Base-by-base conservation (phyloP, 2,329 filamentous ascomycete species). In the Neobulgaria alba region DNA sequence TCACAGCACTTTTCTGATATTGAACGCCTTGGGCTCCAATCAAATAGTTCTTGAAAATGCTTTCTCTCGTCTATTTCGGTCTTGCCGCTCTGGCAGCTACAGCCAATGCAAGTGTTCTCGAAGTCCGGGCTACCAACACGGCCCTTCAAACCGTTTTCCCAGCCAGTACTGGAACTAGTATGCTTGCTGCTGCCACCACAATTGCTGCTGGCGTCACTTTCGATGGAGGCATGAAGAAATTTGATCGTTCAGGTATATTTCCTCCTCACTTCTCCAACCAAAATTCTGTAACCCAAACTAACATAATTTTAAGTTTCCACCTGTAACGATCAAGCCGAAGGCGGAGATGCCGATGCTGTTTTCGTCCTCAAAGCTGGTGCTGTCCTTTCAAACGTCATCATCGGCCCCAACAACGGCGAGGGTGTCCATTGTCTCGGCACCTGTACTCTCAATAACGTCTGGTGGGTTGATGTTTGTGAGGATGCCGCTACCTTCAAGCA, bases 381-480 rank as follows among this genome's bases (percentile, higher is more conserved):
- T 20, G 69, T 63, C 16, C 58, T 74, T 16, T 66, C 63, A 48
- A 73, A 73, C 50, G 69, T 68, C 53, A 71, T 74, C 52, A 73
- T 73, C 38, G 69, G 71, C n/a, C 61, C 61, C 10, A 63, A 67
- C 45, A 62, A 72, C 46, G 63, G 64, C 26, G 71, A 71, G 56
- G 69, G 65, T 38, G 64, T 73, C 17, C 68, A 73, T 58, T 73
- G 70, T 56, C 54, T 64, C 35, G 68, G 67, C 17, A 57, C 63
- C n/a, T 72, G 69, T 53, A 68, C 63, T 3, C 53, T 70, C 18
- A 63, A 63, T 38, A 66, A 66, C 48, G 64, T 67, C 41, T 67
- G 64, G 63, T 68, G 32, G 20, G 17, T 29, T 10, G 38, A 34
- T 12, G 38, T 40, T 32, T 40, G 38, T n/a, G 42, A 66, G 41